Base-by-base conservation (phyloP, 495 filamentous ascomycete species). In the Podospora fimiseda region DNA sequence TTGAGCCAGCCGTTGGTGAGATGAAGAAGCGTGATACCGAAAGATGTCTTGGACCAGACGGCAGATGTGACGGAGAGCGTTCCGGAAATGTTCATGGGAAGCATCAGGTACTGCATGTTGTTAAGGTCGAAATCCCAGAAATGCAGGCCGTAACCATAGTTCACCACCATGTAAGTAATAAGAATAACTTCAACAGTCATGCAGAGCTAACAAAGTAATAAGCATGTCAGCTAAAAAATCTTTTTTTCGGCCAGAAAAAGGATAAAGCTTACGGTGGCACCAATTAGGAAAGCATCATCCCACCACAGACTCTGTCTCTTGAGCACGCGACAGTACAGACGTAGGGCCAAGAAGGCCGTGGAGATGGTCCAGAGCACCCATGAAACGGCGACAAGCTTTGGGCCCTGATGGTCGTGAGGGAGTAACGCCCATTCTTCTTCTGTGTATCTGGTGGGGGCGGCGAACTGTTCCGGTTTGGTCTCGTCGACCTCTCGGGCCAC, bases 281-380 rank as follows among this genome's bases (percentile, higher is more conserved):
- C 59, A 21, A 65, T 60, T 9, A 69, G 56, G 11, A 70, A 21
- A 7, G 37, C 49, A 47, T 70, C 68, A 20, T 70, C 68, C 55
- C 60, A 65, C 59, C 64, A 65, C 13, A 69, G 38, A 3, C 57
- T 50, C 7, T 57, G 49, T n/a, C 53, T 37, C 16, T 58, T 52
- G 9, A 47, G 48, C 18, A 52, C 49, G 18, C 65, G 62, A 55
- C 63, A 68, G 57, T 65, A 70, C 3, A 67, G 11, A n/a, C 69
- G 64, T 36, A 70, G 58, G 16, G 30, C 57, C 2, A 71, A 58
- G 43, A 71, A 64, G 1, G 41, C 30, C 11, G 50, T 50, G 5
- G 67, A 56, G 11, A 71, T 19, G 15, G 45, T 37, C 9, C 59
- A 55, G 21, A 70, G 45, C 7, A 53, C 19, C 69, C 69, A 71